phyloP scores from a whole-genome alignment of 2,329 filamentous ascomycete genomes.

The Thelonectria blattea region DNA sequence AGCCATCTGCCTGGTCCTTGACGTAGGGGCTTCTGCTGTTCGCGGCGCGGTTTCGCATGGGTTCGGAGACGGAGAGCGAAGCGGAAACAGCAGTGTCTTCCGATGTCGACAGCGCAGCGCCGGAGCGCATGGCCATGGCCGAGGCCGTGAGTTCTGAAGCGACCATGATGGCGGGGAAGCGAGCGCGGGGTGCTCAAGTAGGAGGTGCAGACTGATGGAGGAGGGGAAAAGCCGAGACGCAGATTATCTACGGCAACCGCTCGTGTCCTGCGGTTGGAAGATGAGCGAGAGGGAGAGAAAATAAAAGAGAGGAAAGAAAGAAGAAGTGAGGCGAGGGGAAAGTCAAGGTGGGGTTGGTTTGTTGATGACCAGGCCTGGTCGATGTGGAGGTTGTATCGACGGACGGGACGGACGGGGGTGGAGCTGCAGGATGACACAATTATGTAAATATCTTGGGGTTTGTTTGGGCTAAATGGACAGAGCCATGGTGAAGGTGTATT shows the following conservation, averaged over 20 bases:
- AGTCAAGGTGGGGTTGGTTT: conserved; percentile 10
- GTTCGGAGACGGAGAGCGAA: conserved; percentile 25
- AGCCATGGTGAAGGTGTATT: no score
- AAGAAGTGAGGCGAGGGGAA: not conserved
- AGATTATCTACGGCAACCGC: conserved; percentile 8
- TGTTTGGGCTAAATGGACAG: no score
- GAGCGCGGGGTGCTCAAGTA: not conserved
- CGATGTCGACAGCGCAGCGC: conserved; percentile 31
- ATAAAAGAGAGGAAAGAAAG: not conserved
- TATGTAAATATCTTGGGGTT: no score
- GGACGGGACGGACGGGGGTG: not conserved
- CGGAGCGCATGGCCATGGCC: conserved; percentile 42
- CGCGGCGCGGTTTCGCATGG: conserved; percentile 44
- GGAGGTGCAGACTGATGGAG: not conserved
- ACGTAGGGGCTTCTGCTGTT: conserved; percentile 62
- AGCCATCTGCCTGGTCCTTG: conserved; percentile 77
- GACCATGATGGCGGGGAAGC: conserved; percentile 39
- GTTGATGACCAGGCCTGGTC: not conserved
- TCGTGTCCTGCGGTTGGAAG: conserved; percentile 8
- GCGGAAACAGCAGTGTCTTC: conserved; percentile 22
- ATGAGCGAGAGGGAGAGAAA: not conserved
- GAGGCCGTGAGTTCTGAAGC: conserved; percentile 48
- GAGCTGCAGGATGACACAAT: conserved; percentile 16
- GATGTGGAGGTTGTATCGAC: conserved; percentile 14
- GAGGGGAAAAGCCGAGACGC: not conserved